phyloP scores from a whole-genome alignment of 768 basidiomycete genomes.

The Collybia sp. region DNA sequence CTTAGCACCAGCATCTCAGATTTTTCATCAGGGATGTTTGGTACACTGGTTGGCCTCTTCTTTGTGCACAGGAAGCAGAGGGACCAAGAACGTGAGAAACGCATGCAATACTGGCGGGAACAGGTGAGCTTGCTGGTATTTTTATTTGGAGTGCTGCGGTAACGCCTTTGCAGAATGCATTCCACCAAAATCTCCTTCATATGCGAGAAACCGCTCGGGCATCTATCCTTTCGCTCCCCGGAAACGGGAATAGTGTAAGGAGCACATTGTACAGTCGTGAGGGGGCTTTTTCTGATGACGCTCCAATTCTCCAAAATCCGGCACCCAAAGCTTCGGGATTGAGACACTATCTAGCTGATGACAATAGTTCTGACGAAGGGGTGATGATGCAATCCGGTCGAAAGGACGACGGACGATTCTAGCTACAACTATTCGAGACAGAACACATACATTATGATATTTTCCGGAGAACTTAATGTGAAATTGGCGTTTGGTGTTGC shows the following conservation, averaged over 20 bases:
- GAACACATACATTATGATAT: slow-evolving; percentile 2
- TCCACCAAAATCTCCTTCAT: slow-evolving; percentile 75
- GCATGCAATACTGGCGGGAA: slow-evolving; percentile 87
- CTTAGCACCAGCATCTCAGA: neutral
- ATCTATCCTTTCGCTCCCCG: slow-evolving; percentile 56
- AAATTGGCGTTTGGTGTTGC: too few species aligned
- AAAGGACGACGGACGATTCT: slow-evolving; percentile 33
- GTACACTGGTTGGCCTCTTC: slow-evolving; percentile 64
- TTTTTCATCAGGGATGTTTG: slow-evolving; percentile 58
- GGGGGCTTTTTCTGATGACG: slow-evolving; percentile 48
- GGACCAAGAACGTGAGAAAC: slow-evolving; percentile 74
- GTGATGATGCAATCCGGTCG: slow-evolving; percentile 35
- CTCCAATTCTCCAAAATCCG: slow-evolving; percentile 47
- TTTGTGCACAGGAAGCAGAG: slow-evolving; percentile 69
- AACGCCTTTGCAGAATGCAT: slow-evolving; percentile 48
- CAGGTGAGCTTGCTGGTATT: slow-evolving; percentile 37
- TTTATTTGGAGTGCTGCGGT: slow-evolving; percentile 3
- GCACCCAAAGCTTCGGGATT: slow-evolving; percentile 52
- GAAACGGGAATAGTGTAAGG: slow-evolving; percentile 39
- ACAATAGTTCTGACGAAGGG: slow-evolving; percentile 44
- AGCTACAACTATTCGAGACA: neutral
- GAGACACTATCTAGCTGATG: slow-evolving; percentile 46
- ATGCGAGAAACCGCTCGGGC: slow-evolving; percentile 73
- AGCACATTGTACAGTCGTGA: slow-evolving; percentile 46
- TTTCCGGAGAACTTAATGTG: too few species aligned